Evolutionary conservation across 2,329 filamentous ascomycete genomes (phyloP).

Genomic region (Colletotrichum gloeosporioides): DNA sequence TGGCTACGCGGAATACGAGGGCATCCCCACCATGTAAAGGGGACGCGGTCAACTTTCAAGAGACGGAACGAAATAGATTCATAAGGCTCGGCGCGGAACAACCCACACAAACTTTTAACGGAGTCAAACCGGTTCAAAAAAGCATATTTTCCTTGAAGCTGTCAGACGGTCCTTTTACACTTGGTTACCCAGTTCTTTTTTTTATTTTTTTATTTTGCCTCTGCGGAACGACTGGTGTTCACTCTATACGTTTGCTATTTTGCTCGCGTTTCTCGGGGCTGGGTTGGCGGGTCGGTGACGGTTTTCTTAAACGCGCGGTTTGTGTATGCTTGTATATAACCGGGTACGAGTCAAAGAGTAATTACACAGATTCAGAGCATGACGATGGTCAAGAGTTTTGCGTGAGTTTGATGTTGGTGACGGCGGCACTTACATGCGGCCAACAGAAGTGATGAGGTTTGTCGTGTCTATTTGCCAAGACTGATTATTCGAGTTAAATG

Average conservation of each 20-base stretch:
- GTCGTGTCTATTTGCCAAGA: background rate
- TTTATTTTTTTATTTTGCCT: background rate
- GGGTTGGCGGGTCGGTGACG: background rate
- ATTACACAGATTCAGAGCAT: conserved; percentile 13
- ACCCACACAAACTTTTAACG: conserved; percentile 7
- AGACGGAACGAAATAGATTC: conserved; percentile 9
- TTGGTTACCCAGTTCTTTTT: background rate
- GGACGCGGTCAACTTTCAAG: background rate
- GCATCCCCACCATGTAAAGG: conserved; percentile 67
- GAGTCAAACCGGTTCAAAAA: conserved; percentile 22
- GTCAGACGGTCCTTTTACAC: background rate
- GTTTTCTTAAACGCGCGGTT: background rate
- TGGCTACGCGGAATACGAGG: conserved; percentile 87
- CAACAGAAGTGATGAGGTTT: background rate
- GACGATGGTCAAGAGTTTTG: background rate
- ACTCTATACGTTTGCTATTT: background rate
- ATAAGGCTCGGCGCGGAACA: conserved; percentile 15
- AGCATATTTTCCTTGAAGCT: conserved; percentile 5
- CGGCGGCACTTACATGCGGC: background rate
- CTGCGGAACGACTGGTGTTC: background rate
- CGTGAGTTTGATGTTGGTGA: background rate
- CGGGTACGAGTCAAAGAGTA: conserved; percentile 9
- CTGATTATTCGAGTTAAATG: background rate
- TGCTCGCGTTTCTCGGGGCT: background rate
- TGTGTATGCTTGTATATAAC: conserved; percentile 20